A percentile compares a stretch with the other conserved stretches of the same genome.
Evolutionary conservation across 257 asterid species (phyloP).

Genomic region (Salvia splendens): DNA sequence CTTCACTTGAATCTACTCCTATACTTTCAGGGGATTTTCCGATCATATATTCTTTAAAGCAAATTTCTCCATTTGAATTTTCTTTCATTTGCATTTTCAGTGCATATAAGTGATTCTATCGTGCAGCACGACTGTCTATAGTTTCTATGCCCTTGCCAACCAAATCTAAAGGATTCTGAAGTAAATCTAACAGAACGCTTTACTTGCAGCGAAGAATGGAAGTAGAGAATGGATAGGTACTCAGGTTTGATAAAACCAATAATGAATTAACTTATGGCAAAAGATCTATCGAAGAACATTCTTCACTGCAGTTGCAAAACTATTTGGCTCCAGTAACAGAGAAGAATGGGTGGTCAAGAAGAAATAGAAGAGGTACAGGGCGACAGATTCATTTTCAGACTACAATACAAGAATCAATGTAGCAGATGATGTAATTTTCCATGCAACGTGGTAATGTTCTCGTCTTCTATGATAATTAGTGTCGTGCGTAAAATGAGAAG

Average conservation of each 20-base stretch:
- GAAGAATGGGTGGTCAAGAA: slow-evolving; percentile 98
- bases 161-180: not conserved
- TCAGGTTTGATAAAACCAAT: slow-evolving; percentile 56
- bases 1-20: slow-evolving; percentile 85
- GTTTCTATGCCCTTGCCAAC: slow-evolving; percentile 24
- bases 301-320: slow-evolving; percentile 84
- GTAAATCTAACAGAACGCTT: slow-evolving; percentile 11
- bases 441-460: not conserved
- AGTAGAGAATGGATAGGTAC: slow-evolving; percentile 75
- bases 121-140: slow-evolving; percentile 76
- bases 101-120: slow-evolving; percentile 23
- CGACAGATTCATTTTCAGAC: not conserved
- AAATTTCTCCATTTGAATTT: not conserved
- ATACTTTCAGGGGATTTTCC: slow-evolving; percentile 78
- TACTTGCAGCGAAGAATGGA: slow-evolving; percentile 91
- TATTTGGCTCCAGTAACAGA: slow-evolving; percentile 73
- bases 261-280: slow-evolving; percentile 86
- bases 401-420: not conserved
- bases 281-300: slow-evolving; percentile 91
- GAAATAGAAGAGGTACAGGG: slow-evolving; percentile 36
- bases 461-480: not conserved
- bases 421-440: not conserved
- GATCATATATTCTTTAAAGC: not conserved
- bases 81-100: not conserved
- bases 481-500: not conserved